A percentile compares a stretch with the other conserved stretches of the same genome.
Evolutionary conservation across 495 filamentous ascomycete species (phyloP).

Genomic region (Podospora sp.): DNA sequence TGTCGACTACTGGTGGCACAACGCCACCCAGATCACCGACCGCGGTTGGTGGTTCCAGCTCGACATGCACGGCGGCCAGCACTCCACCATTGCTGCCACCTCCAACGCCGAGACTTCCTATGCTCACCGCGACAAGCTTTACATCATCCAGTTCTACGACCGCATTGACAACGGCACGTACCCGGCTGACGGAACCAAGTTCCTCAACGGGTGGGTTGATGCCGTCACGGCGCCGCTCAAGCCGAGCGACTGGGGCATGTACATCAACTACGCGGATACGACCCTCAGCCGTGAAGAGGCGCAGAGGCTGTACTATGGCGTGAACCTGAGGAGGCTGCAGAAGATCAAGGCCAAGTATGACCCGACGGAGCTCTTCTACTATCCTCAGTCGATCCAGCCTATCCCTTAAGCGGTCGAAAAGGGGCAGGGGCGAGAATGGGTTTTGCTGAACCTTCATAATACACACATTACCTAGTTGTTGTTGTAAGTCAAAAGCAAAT

Average conservation of each 20-base stretch:
- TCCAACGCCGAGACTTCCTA: constrained; percentile 36
- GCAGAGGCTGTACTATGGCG: constrained; percentile 51
- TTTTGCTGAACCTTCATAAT: neutral
- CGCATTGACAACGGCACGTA: constrained; percentile 25
- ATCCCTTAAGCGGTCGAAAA: neutral
- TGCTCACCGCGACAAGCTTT: constrained; percentile 44
- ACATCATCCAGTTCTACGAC: constrained; percentile 45
- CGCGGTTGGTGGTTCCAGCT: constrained; percentile 43
- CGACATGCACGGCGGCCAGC: constrained; percentile 42
- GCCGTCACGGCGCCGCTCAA: constrained; percentile 29
- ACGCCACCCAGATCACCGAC: constrained; percentile 34
- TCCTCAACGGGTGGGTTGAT: constrained; percentile 37
- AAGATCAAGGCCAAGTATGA: constrained; percentile 55
- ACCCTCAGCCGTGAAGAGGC: constrained; percentile 36
- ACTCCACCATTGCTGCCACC: constrained; percentile 38
- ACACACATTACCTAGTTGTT: neutral
- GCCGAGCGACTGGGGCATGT: constrained; percentile 40
- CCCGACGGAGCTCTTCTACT: constrained; percentile 59
- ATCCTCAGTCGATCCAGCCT: constrained; percentile 53
- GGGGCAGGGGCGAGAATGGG: neutral
- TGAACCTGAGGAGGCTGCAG: constrained; percentile 51
- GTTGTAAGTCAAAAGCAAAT: too few relatives aligned
- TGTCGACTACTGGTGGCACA: constrained; percentile 41
- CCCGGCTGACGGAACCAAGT: constrained; percentile 28
- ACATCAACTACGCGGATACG: constrained; percentile 45